A percentile compares a stretch with the other conserved stretches of the same genome.
These are phyloP conservation scores for Saccharomycopsis schoenii DNA, from an alignment of 805 yeast genomes.

Conservation along the genomic window DNA sequence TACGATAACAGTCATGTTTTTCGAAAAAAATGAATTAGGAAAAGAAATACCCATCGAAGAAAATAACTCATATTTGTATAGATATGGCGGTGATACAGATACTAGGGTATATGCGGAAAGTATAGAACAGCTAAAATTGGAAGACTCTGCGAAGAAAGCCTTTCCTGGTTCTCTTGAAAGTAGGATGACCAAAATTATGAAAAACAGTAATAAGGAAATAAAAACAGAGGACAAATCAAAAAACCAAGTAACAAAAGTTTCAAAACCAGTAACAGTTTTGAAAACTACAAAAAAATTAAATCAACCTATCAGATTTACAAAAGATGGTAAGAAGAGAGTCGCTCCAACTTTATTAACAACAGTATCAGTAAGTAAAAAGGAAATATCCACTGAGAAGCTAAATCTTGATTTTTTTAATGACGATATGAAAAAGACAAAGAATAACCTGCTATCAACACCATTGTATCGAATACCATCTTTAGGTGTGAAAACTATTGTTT, in stretches of 20 bases:
- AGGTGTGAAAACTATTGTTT: conserved; percentile 56
- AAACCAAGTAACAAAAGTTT: neutral
- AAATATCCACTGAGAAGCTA: conserved; percentile 14
- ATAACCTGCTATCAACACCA: conserved; percentile 32
- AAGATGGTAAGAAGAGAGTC: conserved; percentile 69
- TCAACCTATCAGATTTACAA: conserved; percentile 53
- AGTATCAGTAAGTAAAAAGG: conserved; percentile 21
- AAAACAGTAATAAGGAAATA: neutral
- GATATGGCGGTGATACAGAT: conserved; percentile 85
- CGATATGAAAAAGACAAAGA: conserved; percentile 20
- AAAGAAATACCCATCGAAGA: conserved; percentile 50
- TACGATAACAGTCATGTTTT: conserved; percentile 54
- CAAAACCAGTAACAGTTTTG: conserved; percentile 10
- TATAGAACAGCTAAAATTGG: conserved; percentile 64
- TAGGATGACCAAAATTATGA: conserved; percentile 35
- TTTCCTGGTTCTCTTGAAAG: conserved; percentile 19
- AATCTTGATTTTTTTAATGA: conserved; percentile 16
- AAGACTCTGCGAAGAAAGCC: conserved; percentile 39
- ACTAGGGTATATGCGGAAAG: conserved; percentile 81
- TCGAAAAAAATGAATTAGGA: conserved; percentile 59
- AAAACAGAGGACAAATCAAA: neutral
- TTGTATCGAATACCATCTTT: conserved; percentile 46
- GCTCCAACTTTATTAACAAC: conserved; percentile 57
- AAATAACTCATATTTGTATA: conserved; percentile 58
- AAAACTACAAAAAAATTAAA: conserved; percentile 20